Conservation (phyloP, 371 early-diverging fungal genomes). For the Phascolomyces articulosus region DNA sequence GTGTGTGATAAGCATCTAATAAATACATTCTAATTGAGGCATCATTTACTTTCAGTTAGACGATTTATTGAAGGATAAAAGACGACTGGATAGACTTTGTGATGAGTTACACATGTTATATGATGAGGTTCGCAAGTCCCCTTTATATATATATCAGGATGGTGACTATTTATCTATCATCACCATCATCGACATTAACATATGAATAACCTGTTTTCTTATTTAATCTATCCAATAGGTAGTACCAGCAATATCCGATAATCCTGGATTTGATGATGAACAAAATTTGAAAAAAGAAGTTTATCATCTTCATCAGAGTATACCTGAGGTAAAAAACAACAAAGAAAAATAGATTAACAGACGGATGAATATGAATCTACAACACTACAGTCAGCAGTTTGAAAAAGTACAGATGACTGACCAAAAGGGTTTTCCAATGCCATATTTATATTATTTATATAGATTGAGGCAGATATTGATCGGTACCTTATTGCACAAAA, state of each 20-base stretch:
- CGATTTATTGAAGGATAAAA: conserved; percentile 33
- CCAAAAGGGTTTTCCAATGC: not conserved
- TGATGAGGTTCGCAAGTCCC: conserved; percentile 41
- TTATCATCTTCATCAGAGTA: conserved; percentile 25
- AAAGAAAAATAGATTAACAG: no score
- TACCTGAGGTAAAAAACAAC: conserved; percentile 33
- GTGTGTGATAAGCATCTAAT: no score
- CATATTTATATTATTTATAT: not conserved
- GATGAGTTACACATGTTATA: conserved; percentile 32
- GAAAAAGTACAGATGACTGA: not conserved
- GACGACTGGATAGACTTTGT: conserved; percentile 33
- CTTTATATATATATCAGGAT: no score
- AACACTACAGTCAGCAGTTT: no score
- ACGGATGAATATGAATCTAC: no score
- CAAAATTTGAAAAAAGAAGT: conserved; percentile 43
- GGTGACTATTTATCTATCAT: not conserved
- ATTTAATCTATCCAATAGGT: conserved; percentile 16
- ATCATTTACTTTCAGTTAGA: conserved; percentile 20
- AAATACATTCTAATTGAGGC: no score
- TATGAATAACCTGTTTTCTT: not conserved
- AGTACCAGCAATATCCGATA: conserved; percentile 31
- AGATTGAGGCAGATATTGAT: conserved; percentile 35
- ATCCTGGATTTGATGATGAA: conserved; percentile 27
- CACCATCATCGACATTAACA: not conserved
- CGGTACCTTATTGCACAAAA: conserved; percentile 29